Evolutionary conservation across 192 early-diverging fungal genomes (phyloP).

Genomic region (Polychytrium aggregatum): DNA sequence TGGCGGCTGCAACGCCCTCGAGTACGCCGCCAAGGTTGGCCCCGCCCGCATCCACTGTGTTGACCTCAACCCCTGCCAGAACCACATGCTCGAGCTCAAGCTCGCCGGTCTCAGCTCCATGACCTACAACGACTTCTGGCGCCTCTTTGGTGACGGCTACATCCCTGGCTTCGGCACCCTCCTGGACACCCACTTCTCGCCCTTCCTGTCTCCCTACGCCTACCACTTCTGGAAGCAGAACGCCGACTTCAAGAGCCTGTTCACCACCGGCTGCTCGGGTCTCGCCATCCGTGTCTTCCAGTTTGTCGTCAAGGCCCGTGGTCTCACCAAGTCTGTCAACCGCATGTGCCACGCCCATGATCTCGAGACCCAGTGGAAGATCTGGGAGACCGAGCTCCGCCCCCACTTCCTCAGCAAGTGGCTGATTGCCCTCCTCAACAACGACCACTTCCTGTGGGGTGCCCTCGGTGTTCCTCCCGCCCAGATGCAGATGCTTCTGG

Average conservation of each 20-base stretch:
- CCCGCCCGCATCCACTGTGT: conserved; percentile 67
- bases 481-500: conserved; percentile 74
- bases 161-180: conserved; percentile 46
- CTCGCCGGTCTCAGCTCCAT: conserved; percentile 54
- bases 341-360: conserved; percentile 39
- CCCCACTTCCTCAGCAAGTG: conserved; percentile 49
- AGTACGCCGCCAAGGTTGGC: conserved; percentile 60
- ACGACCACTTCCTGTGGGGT: conserved; percentile 73
- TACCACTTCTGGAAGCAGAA: conserved; percentile 74
- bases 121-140: conserved; percentile 59
- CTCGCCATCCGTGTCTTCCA: conserved; percentile 59
- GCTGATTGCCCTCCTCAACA: conserved; percentile 56
- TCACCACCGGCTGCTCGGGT: conserved; percentile 77
- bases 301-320: conserved; percentile 43
- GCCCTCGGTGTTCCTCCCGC: conserved; percentile 74
- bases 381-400: conserved; percentile 59
- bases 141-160: conserved; percentile 64
- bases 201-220: conserved; percentile 55
- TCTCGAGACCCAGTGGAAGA: conserved; percentile 45
- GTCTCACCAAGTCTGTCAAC: conserved; percentile 40
- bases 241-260: conserved; percentile 49
- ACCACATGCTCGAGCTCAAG: conserved; percentile 80
- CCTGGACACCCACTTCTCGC: conserved; percentile 57
- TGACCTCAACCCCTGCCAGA: conserved; percentile 89
- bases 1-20: conserved; percentile 70